Percentiles rank a stretch among this genome's conserved stretches.
phyloP scores from a whole-genome alignment of 176 grass and related monocot species.

The Musa acuminata region DNA sequence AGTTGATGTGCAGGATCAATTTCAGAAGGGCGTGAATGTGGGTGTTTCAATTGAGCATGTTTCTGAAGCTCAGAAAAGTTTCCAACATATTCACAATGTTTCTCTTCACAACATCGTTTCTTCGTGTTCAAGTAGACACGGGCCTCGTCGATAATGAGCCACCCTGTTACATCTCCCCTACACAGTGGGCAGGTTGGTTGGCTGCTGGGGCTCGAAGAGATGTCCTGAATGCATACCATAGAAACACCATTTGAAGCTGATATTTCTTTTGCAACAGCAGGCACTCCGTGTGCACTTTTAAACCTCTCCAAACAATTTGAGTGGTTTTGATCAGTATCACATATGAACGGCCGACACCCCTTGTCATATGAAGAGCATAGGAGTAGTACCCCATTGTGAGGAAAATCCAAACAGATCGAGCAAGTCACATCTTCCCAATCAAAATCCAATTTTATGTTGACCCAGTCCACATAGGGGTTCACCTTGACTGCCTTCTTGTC shows the following conservation, averaged over 20 bases:
- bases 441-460: slow-evolving; percentile 41
- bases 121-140: slow-evolving; percentile 73
- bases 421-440: slow-evolving; percentile 86
- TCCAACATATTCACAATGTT: slow-evolving; percentile 50
- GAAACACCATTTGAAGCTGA: slow-evolving; percentile 31
- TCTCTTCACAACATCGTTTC: slow-evolving; percentile 80
- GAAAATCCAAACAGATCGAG: slow-evolving; percentile 84
- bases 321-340: slow-evolving; percentile 77
- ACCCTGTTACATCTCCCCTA: slow-evolving; percentile 84
- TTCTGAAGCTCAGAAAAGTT: slow-evolving; percentile 88
- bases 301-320: slow-evolving; percentile 94
- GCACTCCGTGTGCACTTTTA: slow-evolving; percentile 57
- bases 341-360: slow-evolving; percentile 85
- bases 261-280: slow-evolving; percentile 47
- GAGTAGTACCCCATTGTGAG: slow-evolving; percentile 76
- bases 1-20: slow-evolving; percentile 77
- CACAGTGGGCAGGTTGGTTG: slow-evolving; percentile 75
- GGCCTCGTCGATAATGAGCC: slow-evolving; percentile 71
- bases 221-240: slow-evolving; percentile 57
- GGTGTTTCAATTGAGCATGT: slow-evolving; percentile 79
- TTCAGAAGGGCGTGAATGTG: slow-evolving; percentile 80
- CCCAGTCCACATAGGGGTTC: slow-evolving; percentile 37
- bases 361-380: slow-evolving; percentile 77
- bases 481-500: slow-evolving; percentile 39
- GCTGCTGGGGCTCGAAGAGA: slow-evolving; percentile 53